Base-by-base conservation (phyloP, 2,329 filamentous ascomycete species). In the Domatiomyces globalis region DNA sequence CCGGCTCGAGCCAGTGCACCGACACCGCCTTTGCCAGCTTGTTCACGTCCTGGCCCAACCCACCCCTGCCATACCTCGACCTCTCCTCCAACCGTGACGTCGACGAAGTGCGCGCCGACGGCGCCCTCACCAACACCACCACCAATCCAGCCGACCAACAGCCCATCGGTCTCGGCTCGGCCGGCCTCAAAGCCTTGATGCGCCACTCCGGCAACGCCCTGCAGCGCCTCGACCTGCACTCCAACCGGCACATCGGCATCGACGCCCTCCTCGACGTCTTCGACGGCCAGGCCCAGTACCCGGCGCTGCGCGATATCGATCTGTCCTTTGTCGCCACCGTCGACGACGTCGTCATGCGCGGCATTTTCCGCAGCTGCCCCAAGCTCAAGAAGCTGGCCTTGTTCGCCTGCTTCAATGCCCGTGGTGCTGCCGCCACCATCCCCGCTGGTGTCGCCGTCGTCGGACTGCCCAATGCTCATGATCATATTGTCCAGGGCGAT, bases 171-270 rank as follows among this genome's bases (percentile, higher is more conserved):
- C 74, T 95, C 29, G 87, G 83, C 49, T 83, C 81, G 0, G 68
- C 76, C 5, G 88, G 85, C 0, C 90, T 96, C 69, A 72, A 76
- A 57, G 85, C 87, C 0, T 69, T 95, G 44, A 95, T 95, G 86
- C 69, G 72, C 0, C 90, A 95, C 63, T 95, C 88, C 0, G 85
- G 86, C 3, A 63, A 69, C 1, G 72, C 69, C 9, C 67, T 96
- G 1, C 73, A 75, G 53, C 71, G 76, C 43, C 71, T 96, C 33
- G 85, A 94, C 62, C 72, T 95, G n/a, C 79, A 86, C 12, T 85
- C 84, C 0, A 94, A 87, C 63, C 83, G 90, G 2, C 84, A 95
- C 64, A 89, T 96, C 56, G 76, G 79, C 1, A 73, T 76, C 33
- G 69, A 77, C 15, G 80, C 85, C 0, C 88, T 95, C 53, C 80